These are phyloP conservation scores for Plasmodiophora brassicae DNA, from an alignment of 208 protist genomes.

Conservation along the genomic window DNA sequence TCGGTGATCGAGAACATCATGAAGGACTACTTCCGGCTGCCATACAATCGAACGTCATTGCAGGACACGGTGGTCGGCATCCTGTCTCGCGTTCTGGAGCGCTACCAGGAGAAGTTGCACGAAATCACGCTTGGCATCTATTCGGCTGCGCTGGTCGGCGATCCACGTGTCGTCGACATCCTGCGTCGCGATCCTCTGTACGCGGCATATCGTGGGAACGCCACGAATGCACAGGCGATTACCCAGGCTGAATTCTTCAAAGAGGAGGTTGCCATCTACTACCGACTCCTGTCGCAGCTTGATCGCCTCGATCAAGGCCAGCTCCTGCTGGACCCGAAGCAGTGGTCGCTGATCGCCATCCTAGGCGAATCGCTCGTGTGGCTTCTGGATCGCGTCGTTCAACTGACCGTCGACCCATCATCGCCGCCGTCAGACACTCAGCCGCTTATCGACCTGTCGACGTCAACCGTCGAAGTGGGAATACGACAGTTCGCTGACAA, in stretches of 20 bases:
- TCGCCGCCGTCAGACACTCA: not conserved
- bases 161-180: not conserved
- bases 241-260: not conserved
- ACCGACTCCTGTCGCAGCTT: not conserved
- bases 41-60: not conserved
- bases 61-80: not conserved
- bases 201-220: too few species aligned
- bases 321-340: slow-evolving; percentile 1
- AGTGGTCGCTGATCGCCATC: not conserved
- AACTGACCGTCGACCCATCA: not conserved
- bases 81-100: not conserved
- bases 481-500: not conserved
- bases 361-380: not conserved
- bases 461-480: not conserved
- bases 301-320: slow-evolving; percentile 18
- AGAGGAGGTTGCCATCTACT: not conserved
- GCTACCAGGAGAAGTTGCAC: not conserved
- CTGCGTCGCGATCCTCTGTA: slow-evolving; percentile 1
- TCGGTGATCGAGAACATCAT: not conserved
- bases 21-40: not conserved
- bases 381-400: not conserved
- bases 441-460: not conserved
- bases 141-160: not conserved
- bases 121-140: not conserved
- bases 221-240: not conserved